Evolutionary conservation across 2,329 filamentous ascomycete species (phyloP), one percentile per base, ranked within the genome.

Genomic region (Colletotrichum echinochloae): DNA sequence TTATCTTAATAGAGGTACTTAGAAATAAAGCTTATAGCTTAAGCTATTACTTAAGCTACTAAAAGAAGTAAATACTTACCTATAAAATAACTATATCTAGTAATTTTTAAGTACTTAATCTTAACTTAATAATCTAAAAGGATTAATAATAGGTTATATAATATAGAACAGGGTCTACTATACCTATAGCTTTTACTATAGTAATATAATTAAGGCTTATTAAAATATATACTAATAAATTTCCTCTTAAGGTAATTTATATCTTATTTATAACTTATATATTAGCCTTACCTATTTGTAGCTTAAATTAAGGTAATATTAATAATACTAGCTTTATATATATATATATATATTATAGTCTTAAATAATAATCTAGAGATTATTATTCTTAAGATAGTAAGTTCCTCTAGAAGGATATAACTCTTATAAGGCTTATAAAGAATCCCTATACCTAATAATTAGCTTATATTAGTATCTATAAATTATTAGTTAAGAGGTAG

Each of bases 351-450:
- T 37, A 55, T 37, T 5, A 55, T 30, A 14, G 52, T 55, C 33
- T 55, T 5, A 2, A 55, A 55, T 18, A 4, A 55, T 30, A 20
- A 2, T 37, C 33, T 8, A 5, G 52, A 26, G 52, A 20, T 55
- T 5, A 37, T 37, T 1, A 55, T 37, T 16, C 52, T 37, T 55
- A 5, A 55, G 52, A 55, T 55, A 37, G 20, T 5, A 55, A 55
- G 52, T 55, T 55, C 30, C 52, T 55, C 52, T 5, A 55, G 52
- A 30, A 55, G 52, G 52, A 30, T 8, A 55, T 37, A 55, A 30
- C 52, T 55, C 52, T 55, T 37, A 14, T 7, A 7, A 55, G 23
- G 35, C 9, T 55, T 4, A 9, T 16, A 9, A 44, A 63, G 49
- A 33, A 44, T 28, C 37, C n/a, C 39, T 63, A 26, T 30, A 28